A percentile compares a stretch with the other conserved stretches of the same genome.
Evolutionary conservation across 805 yeast species (phyloP).

Genomic region (Monosporozyma siamensis): DNA sequence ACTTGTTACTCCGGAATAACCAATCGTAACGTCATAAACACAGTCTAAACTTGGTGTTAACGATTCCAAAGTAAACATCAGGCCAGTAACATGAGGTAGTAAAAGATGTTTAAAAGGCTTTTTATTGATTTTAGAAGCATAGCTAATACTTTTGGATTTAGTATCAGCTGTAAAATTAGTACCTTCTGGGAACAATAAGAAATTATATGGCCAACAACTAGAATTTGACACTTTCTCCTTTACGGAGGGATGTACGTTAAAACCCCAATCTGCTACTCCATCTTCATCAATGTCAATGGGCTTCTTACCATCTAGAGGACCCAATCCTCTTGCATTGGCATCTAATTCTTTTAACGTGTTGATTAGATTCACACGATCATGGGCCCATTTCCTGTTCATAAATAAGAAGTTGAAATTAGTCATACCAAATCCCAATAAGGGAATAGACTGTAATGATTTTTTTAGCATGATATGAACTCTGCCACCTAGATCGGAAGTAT

Average conservation of each 20-base stretch:
- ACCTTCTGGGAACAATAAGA: conserved; percentile 88
- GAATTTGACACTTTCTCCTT: conserved; percentile 5
- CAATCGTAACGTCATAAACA: conserved; percentile 77
- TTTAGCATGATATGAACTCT: conserved; percentile 67
- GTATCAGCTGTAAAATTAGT: conserved; percentile 73
- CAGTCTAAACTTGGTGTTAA: conserved; percentile 44
- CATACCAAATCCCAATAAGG: conserved; percentile 85
- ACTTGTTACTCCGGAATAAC: conserved; percentile 59
- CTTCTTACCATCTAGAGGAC: conserved; percentile 37
- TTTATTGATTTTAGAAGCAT: conserved; percentile 42
- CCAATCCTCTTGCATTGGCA: conserved; percentile 49
- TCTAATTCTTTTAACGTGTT: conserved; percentile 48
- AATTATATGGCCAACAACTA: conserved; percentile 47
- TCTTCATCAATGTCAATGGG: conserved; percentile 22
- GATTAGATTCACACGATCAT: conserved; percentile 53
- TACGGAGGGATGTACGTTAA: conserved; percentile 19
- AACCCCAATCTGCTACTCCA: conserved; percentile 21
- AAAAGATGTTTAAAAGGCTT: conserved; percentile 53
- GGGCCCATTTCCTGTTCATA: conserved; percentile 77
- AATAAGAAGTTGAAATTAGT: conserved; percentile 65
- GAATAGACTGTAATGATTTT: conserved; percentile 58
- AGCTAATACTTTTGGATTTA: conserved; percentile 45
- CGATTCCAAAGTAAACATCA: conserved; percentile 53
- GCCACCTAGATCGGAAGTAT: conserved; percentile 57
- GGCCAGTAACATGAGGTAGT: conserved; percentile 77